These are phyloP conservation scores for Pseudogymnoascus sp. DNA, from an alignment of 2,329 filamentous ascomycete genomes.

Conservation along the genomic window DNA sequence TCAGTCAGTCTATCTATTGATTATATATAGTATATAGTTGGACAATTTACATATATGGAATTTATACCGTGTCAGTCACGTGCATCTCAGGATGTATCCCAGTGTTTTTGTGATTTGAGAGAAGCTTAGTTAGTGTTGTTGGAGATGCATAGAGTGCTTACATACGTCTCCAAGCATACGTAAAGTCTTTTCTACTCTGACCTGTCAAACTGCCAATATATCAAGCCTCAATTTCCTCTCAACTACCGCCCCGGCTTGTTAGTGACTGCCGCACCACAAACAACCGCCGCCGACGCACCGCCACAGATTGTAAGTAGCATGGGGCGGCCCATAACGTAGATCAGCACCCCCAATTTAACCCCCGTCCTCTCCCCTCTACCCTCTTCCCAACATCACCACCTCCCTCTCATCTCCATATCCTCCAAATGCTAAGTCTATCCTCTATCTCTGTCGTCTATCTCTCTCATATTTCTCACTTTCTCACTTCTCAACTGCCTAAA, in stretches of 20 bases:
- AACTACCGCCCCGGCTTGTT: background rate
- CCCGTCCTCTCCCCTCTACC: background rate
- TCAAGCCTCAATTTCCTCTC: background rate
- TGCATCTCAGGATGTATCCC: background rate
- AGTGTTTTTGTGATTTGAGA: background rate
- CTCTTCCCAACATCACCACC: background rate
- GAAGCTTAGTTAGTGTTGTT: background rate
- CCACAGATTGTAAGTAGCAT: background rate
- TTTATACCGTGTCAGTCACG: background rate
- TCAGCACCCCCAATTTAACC: background rate
- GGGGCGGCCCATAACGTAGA: background rate
- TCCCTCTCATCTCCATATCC: background rate
- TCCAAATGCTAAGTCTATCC: background rate
- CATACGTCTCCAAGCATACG: background rate
- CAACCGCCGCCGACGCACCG: background rate
- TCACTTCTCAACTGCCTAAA: too few species aligned
- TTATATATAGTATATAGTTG: background rate
- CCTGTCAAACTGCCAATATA: background rate
- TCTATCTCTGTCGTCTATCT: background rate
- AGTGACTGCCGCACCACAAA: background rate
- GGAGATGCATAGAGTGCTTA: background rate
- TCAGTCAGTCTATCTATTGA: background rate
- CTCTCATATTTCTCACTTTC: background rate
- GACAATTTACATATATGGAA: background rate
- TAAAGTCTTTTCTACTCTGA: background rate